phyloP scores from a whole-genome alignment of 495 filamentous ascomycete genomes.

The Podospora conica region DNA sequence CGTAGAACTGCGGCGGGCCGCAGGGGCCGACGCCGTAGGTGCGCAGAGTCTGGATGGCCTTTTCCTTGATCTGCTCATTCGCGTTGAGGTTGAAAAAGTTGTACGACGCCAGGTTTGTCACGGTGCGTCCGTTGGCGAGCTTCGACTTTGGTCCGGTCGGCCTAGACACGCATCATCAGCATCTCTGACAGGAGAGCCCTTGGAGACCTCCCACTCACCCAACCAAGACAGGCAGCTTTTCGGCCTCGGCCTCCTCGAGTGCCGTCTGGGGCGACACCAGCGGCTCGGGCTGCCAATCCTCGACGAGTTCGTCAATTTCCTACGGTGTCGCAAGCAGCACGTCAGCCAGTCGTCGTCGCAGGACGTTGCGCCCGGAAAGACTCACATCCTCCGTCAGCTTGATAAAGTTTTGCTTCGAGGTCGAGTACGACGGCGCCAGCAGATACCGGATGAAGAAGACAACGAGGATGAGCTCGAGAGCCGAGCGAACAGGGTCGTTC shows the following conservation, averaged over 20 bases:
- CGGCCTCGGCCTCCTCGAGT: constrained; percentile 74
- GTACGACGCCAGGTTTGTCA: constrained; percentile 85
- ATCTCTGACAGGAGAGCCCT: not conserved
- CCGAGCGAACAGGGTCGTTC: constrained; percentile 88
- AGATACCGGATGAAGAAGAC: constrained; percentile 94
- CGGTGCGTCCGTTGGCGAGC: constrained; percentile 80
- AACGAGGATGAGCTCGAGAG: constrained; percentile 89
- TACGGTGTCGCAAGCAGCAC: constrained; percentile 21
- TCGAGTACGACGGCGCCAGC: constrained; percentile 83
- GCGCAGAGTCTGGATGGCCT: constrained; percentile 86
- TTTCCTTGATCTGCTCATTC: constrained; percentile 87
- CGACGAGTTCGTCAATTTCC: constrained; percentile 96
- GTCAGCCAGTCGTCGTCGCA: not conserved
- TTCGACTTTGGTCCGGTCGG: constrained; percentile 87
- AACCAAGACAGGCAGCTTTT: constrained; percentile 78
- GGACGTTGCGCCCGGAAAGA: not conserved
- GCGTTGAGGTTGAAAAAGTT: constrained; percentile 96
- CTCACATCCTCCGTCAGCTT: constrained; percentile 74
- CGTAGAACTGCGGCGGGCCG: constrained; percentile 95
- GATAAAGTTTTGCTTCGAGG: constrained; percentile 77
- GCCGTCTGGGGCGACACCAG: constrained; percentile 65
- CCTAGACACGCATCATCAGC: constrained; percentile 37
- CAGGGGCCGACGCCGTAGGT: constrained; percentile 96
- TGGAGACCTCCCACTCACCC: constrained; percentile 49
- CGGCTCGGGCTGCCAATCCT: constrained; percentile 94